Conservation (phyloP, 305 asterid genomes). For the Solanum hybrid region DNA sequence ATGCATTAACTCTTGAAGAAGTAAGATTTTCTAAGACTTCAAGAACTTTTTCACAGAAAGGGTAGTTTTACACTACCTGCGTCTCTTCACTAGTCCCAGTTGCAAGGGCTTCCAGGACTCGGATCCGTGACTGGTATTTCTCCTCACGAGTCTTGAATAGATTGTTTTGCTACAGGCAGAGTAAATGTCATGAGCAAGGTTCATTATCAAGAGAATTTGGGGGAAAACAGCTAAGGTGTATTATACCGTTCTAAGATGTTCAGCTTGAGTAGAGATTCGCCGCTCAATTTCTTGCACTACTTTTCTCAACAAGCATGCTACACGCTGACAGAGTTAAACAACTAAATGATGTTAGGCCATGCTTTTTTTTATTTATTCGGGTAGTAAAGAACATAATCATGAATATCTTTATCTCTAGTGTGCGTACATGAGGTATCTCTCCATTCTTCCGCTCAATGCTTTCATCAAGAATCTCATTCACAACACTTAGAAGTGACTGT, state of each 20-base stretch:
- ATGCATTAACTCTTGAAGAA: background rate
- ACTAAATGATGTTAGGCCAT: slow-evolving; percentile 3
- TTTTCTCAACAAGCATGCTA: slow-evolving; percentile 78
- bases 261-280: slow-evolving; percentile 86
- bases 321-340: slow-evolving; percentile 44
- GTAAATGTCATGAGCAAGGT: background rate
- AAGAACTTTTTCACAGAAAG: background rate
- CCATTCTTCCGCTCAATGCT: slow-evolving; percentile 76
- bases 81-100: slow-evolving; percentile 69
- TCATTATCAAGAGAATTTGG: background rate
- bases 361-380: background rate
- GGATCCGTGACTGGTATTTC: slow-evolving; percentile 85
- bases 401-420: slow-evolving; percentile 1
- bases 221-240: background rate
- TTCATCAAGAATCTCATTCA: slow-evolving; percentile 80
- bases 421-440: slow-evolving; percentile 80
- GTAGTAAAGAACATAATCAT: background rate
- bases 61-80: slow-evolving; percentile 28
- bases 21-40: background rate
- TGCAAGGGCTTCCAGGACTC: slow-evolving; percentile 94
- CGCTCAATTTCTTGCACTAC: slow-evolving; percentile 95
- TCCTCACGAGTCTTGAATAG: slow-evolving; percentile 89
- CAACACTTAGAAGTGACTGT: slow-evolving; percentile 75
- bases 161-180: slow-evolving; percentile 65
- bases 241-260: slow-evolving; percentile 70